Conservation (phyloP, 164 flowering plant species). For the Vitis rupestris region DNA sequence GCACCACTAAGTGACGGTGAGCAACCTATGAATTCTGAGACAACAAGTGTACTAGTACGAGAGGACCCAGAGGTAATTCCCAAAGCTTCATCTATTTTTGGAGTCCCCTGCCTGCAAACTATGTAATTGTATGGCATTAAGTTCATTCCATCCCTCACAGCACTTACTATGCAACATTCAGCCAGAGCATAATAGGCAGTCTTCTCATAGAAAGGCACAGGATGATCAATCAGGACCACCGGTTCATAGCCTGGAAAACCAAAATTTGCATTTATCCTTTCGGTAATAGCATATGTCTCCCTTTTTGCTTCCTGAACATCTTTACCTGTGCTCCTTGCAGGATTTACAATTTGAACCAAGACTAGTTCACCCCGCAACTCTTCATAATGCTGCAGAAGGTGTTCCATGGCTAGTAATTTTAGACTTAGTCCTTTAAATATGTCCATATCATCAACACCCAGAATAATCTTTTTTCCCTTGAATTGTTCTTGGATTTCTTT, state of each 20-base stretch:
- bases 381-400: slow-evolving; percentile 30
- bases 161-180: slow-evolving; percentile 50
- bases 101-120: slow-evolving; percentile 46
- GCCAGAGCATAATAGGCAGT: slow-evolving; percentile 44
- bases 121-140: slow-evolving; percentile 45
- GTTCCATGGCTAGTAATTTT: slow-evolving; percentile 46
- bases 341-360: slow-evolving; percentile 52
- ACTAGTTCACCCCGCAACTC: slow-evolving; percentile 35
- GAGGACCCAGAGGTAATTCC: slow-evolving; percentile 21
- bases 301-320: slow-evolving; percentile 37
- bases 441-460: slow-evolving; percentile 62
- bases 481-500: slow-evolving; percentile 36
- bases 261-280: slow-evolving; percentile 33
- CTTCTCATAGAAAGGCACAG: slow-evolving; percentile 31
- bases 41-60: slow-evolving; percentile 36
- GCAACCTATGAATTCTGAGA: slow-evolving; percentile 57
- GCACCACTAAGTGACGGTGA: slow-evolving; percentile 62
- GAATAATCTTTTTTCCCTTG: slow-evolving; percentile 35
- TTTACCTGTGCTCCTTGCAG: slow-evolving; percentile 48
- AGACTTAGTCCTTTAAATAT: slow-evolving; percentile 54
- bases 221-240: slow-evolving; percentile 34
- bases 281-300: slow-evolving; percentile 29
- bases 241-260: slow-evolving; percentile 43
- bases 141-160: slow-evolving; percentile 59
- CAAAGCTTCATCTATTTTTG: slow-evolving; percentile 31